Conservation (phyloP, 2,329 filamentous ascomycete genomes). For the Ceratocystis albifundus region DNA sequence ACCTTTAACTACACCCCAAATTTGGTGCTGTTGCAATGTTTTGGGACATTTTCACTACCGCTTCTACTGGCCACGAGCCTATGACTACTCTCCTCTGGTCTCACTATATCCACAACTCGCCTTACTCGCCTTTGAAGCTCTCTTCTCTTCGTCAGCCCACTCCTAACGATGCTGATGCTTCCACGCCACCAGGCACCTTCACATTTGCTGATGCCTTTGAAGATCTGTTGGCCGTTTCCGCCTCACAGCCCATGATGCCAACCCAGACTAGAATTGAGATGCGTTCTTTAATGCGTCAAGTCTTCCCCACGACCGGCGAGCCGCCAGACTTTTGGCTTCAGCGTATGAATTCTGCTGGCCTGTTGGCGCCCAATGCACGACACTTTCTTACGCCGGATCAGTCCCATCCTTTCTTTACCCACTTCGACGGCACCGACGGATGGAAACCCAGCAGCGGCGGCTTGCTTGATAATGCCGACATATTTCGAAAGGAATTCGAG, state of each 20-base stretch:
- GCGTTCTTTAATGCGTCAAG: constrained; percentile 31
- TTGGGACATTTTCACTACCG: constrained; percentile 20
- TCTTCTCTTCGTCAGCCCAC: constrained; percentile 37
- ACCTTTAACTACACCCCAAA: neutral
- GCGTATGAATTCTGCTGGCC: constrained; percentile 31
- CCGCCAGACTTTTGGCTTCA: constrained; percentile 36
- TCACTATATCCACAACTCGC: constrained; percentile 27
- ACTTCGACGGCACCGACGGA: neutral
- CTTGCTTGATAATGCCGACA: constrained; percentile 27
- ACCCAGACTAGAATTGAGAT: constrained; percentile 32
- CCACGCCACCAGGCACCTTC: constrained; percentile 33
- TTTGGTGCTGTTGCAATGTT: constrained; percentile 12
- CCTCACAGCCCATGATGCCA: constrained; percentile 34
- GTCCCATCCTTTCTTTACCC: neutral
- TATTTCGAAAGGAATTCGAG: constrained; percentile 29
- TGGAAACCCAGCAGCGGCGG: neutral
- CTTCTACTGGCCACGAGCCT: constrained; percentile 14
- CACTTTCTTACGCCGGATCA: constrained; percentile 23
- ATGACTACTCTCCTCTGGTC: constrained; percentile 19
- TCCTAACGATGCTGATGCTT: constrained; percentile 35
- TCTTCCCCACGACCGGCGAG: constrained; percentile 32
- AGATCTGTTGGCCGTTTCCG: constrained; percentile 42
- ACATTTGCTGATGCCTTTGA: constrained; percentile 49
- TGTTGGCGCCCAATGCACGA: constrained; percentile 30
- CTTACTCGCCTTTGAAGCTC: constrained; percentile 38